phyloP scores from a whole-genome alignment of 2,329 filamentous ascomycete genomes.

The Cryphonectria nitschkei region DNA sequence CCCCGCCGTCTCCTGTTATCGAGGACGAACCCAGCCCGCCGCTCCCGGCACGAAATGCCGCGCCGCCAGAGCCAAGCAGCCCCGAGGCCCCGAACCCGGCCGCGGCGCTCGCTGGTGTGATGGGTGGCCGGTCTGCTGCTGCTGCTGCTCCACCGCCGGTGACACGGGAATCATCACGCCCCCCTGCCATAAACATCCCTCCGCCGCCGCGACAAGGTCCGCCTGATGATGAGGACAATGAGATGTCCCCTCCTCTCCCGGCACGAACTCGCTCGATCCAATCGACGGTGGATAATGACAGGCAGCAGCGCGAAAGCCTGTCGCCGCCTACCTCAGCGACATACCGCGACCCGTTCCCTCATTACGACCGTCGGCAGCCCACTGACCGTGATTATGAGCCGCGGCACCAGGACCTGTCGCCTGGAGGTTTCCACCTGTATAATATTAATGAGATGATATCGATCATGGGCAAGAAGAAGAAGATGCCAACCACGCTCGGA shows the following conservation, averaged over 20 bases:
- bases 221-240: constrained; percentile 72
- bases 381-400: constrained; percentile 35
- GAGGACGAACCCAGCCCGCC: constrained; percentile 44
- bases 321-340: constrained; percentile 40
- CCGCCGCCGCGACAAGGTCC: constrained; percentile 46
- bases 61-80: constrained; percentile 38
- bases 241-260: constrained; percentile 66
- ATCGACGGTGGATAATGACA: constrained; percentile 34
- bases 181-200: constrained; percentile 57
- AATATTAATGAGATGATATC: constrained; percentile 98
- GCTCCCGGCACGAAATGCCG: constrained; percentile 42
- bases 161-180: constrained; percentile 39
- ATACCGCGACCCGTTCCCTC: constrained; percentile 28
- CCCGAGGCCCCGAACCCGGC: constrained; percentile 51
- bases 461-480: constrained; percentile 96
- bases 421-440: constrained; percentile 89
- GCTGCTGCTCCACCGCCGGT: constrained; percentile 48
- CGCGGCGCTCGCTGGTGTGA: constrained; percentile 58
- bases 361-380: constrained; percentile 38
- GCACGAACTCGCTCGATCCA: constrained; percentile 56
- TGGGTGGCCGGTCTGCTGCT: constrained; percentile 51
- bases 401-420: constrained; percentile 52
- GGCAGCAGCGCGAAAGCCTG: constrained; percentile 34
- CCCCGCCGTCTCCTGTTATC: constrained; percentile 35
- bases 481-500: constrained; percentile 97